phyloP scores from a whole-genome alignment of 2,329 filamentous ascomycete species.

The Ascocoryne sarcoides region DNA sequence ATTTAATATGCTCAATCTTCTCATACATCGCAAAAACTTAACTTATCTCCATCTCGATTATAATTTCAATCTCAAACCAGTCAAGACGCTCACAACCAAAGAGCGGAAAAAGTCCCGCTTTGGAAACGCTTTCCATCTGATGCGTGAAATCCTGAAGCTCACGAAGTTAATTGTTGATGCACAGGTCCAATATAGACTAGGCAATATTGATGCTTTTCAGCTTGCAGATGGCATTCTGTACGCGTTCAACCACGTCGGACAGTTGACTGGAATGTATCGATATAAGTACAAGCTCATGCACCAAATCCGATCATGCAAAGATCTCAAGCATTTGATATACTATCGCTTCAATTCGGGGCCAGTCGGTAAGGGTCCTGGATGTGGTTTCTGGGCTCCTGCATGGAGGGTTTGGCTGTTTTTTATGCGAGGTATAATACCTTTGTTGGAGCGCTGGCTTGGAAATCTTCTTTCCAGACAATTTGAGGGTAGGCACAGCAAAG shows the following conservation, averaged over 20 bases:
- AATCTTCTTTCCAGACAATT: slow-evolving; percentile 96
- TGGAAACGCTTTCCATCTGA: slow-evolving; percentile 96
- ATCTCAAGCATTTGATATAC: slow-evolving; percentile 97
- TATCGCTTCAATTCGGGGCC: slow-evolving; percentile 97
- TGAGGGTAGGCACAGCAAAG: slow-evolving; percentile 96
- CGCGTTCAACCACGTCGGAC: slow-evolving; percentile 97
- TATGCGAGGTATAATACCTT: slow-evolving; percentile 94
- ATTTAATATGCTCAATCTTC: slow-evolving; percentile 97
- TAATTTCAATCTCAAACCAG: slow-evolving; percentile 98
- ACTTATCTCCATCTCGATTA: slow-evolving; percentile 98
- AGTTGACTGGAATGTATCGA: slow-evolving; percentile 97
- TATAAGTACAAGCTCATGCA: slow-evolving; percentile 99
- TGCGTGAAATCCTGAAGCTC: slow-evolving; percentile 92
- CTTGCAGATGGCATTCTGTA: slow-evolving; percentile 98
- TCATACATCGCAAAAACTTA: slow-evolving; percentile 97
- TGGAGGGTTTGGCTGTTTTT: slow-evolving; percentile 99
- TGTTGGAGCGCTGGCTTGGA: slow-evolving; percentile 94
- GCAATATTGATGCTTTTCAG: slow-evolving; percentile 98
- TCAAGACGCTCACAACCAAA: slow-evolving; percentile 97
- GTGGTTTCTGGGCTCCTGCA: slow-evolving; percentile 97
- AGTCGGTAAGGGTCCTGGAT: slow-evolving; percentile 94
- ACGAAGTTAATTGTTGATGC: slow-evolving; percentile 98
- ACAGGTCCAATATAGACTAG: slow-evolving; percentile 93
- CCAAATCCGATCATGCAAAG: slow-evolving; percentile 97
- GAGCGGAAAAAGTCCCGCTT: slow-evolving; percentile 99